Evolutionary conservation across 2,329 filamentous ascomycete species (phyloP).

Genomic region (Colletotrichum spinosum): DNA sequence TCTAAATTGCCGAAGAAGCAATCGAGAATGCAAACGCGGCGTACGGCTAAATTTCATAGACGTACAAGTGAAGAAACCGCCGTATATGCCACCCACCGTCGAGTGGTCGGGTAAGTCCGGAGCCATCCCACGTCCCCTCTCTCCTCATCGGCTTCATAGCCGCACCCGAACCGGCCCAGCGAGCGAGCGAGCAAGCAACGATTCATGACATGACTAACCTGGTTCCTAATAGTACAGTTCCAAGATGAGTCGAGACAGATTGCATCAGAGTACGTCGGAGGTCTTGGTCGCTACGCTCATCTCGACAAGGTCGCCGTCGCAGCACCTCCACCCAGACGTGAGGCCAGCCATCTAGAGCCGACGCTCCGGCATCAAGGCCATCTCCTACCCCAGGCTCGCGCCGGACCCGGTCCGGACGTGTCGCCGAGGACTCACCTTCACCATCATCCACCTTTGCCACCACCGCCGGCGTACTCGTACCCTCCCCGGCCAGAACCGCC

Average conservation of each 20-base stretch:
- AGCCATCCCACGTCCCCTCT: background rate
- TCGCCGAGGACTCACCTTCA: slow-evolving; percentile 28
- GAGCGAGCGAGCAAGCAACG: background rate
- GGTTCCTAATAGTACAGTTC: slow-evolving; percentile 72
- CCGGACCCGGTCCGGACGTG: slow-evolving; percentile 24
- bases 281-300: slow-evolving; percentile 77
- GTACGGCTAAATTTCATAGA: slow-evolving; percentile 93
- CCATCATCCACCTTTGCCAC: slow-evolving; percentile 23
- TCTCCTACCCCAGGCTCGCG: slow-evolving; percentile 33
- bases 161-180: background rate
- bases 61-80: slow-evolving; percentile 77
- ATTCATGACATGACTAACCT: slow-evolving; percentile 1
- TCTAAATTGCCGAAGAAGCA: slow-evolving; percentile 90
- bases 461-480: slow-evolving; percentile 26
- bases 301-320: slow-evolving; percentile 50
- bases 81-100: slow-evolving; percentile 68
- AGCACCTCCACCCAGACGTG: slow-evolving; percentile 19
- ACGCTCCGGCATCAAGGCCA: slow-evolving; percentile 42
- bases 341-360: slow-evolving; percentile 42
- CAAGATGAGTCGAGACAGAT: slow-evolving; percentile 90
- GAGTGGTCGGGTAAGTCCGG: slow-evolving; percentile 71
- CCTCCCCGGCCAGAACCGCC: slow-evolving; percentile 12
- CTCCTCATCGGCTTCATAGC: slow-evolving; percentile 1
- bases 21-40: slow-evolving; percentile 85
- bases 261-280: slow-evolving; percentile 89